Evolutionary conservation across 768 basidiomycete species (phyloP), one percentile per base, ranked within the genome.

Genomic region (Lactifluus rugatus): DNA sequence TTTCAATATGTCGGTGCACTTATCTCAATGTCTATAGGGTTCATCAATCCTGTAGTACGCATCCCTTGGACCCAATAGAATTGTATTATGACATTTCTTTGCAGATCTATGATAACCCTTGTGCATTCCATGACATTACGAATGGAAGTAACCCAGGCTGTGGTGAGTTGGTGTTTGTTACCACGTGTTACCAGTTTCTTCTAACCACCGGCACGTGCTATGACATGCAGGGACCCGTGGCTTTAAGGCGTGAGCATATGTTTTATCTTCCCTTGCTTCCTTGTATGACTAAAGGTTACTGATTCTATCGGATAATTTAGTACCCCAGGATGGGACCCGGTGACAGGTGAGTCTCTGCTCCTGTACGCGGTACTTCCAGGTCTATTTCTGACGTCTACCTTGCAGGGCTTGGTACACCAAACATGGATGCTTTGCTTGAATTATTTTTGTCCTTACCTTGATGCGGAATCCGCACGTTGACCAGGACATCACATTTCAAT

Each of bases 381-480:
- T 26, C 2, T 14, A 16, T 48, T 28, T 46, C 39, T 59, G 28
- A 55, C 21, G 3, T 10, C 11, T 23, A 31, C 10, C 9, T 16
- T 14, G 34, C 52, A 59, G 58, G 58, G 13, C 37, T 59, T 5
- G 58, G 58, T 23, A 59, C 58, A 3, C 47, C 36, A 25, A 59
- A n/a, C n/a, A n/a, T n/a, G n/a, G n/a, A n/a, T n/a, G n/a, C n/a
- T n/a, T n/a, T n/a, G n/a, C n/a, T n/a, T n/a, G n/a, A n/a, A n/a
- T n/a, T n/a, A n/a, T n/a, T n/a, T n/a, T n/a, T n/a, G n/a, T n/a
- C n/a, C n/a, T n/a, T n/a, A n/a, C n/a, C n/a, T n/a, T n/a, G n/a
- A n/a, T n/a, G n/a, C n/a, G n/a, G n/a, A n/a, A n/a, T n/a, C n/a
- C n/a, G n/a, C n/a, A n/a, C n/a, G n/a, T n/a, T n/a, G n/a, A n/a